A percentile compares a stretch with the other conserved stretches of the same genome.
Evolutionary conservation across 139 green algal species (phyloP).

Genomic region (Chlorella sp.): DNA sequence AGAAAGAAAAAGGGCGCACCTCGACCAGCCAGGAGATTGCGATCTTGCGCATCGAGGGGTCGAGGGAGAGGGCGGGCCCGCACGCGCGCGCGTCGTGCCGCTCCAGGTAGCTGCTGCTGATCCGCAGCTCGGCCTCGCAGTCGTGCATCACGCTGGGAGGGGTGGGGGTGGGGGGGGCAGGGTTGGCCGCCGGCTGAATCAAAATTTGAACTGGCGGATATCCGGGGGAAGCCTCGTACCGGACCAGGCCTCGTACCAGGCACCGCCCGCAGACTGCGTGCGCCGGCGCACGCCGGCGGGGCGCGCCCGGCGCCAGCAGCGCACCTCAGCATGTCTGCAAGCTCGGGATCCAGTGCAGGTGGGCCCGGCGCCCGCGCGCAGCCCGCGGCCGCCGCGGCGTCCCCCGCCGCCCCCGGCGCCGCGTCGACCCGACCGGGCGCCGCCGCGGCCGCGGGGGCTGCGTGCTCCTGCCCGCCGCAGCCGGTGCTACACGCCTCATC

Average conservation of each 20-base stretch:
- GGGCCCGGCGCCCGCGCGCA: too few relatives aligned
- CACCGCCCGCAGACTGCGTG: neutral
- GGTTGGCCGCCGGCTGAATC: too few relatives aligned
- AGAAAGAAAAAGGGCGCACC: too few relatives aligned
- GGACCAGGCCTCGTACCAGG: neutral
- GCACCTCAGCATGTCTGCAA: conserved; percentile 10
- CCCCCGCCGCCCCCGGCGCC: too few relatives aligned
- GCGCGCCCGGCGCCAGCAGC: neutral
- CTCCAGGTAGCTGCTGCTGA: conserved; percentile 8
- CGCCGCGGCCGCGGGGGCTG: too few relatives aligned
- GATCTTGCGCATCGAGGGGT: conserved; percentile 46
- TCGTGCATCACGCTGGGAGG: conserved; percentile 15
- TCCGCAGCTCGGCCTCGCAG: conserved; percentile 6
- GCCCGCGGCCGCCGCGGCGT: too few relatives aligned
- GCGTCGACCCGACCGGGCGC: too few relatives aligned
- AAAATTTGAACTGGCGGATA: neutral
- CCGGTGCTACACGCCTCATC: too few relatives aligned
- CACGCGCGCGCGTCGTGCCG: conserved; percentile 6
- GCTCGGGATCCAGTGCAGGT: conserved; percentile 1
- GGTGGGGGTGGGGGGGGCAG: neutral
- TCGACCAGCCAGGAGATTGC: conserved; percentile 58
- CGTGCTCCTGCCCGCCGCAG: too few relatives aligned
- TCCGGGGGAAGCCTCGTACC: neutral
- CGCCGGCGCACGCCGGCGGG: neutral
- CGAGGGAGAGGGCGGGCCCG: conserved; percentile 23